A percentile compares a stretch with the other conserved stretches of the same genome.
phyloP scores from a whole-genome alignment of 805 yeast genomes.

The Jamesozyma spencerorum region DNA sequence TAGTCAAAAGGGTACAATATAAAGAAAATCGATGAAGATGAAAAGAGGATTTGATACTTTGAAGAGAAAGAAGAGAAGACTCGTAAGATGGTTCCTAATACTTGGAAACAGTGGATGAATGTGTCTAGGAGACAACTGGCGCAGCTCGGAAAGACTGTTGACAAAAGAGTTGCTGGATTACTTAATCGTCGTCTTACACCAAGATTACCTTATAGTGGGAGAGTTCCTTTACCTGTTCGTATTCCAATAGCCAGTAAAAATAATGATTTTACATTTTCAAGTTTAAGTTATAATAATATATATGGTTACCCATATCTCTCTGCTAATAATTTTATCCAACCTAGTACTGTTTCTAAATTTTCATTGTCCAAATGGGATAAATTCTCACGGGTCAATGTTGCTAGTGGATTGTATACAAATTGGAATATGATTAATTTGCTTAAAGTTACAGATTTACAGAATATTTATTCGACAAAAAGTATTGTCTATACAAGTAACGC shows the following conservation, averaged over 20 bases:
- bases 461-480: slow-evolving; percentile 16
- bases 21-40: too few species aligned
- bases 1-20: too few species aligned
- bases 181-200: slow-evolving; percentile 10
- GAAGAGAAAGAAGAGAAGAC: too few species aligned
- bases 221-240: slow-evolving; percentile 12
- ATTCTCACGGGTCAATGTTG: neutral
- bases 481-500: slow-evolving; percentile 41
- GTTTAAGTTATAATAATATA: too few species aligned
- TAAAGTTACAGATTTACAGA: neutral
- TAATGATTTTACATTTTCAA: neutral
- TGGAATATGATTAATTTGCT: neutral
- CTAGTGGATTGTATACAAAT: neutral
- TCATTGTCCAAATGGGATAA: neutral
- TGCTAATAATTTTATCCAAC: neutral
- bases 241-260: neutral
- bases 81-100: slow-evolving; percentile 12
- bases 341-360: neutral
- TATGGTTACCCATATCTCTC: too few species aligned
- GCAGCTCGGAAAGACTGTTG: slow-evolving; percentile 15
- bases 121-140: slow-evolving; percentile 15
- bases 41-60: too few species aligned
- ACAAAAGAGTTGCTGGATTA: slow-evolving; percentile 12
- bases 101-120: slow-evolving; percentile 19
- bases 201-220: slow-evolving; percentile 8